Conservation (phyloP, 2,329 filamentous ascomycete species). For the Coniosporium tulheliwenetii region DNA sequence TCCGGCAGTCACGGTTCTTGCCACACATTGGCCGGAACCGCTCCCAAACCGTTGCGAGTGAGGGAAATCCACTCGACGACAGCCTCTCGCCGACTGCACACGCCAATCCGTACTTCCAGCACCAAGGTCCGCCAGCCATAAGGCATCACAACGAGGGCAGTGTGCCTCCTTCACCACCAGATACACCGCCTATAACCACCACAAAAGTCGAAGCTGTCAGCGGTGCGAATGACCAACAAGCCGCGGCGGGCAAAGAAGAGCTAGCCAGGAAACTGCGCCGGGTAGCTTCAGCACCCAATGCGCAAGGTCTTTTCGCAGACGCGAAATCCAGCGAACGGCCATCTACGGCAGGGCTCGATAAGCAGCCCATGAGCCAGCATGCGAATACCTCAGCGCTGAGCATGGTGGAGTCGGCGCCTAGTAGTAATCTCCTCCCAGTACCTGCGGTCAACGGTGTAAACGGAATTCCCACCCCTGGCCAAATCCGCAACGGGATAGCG, state of each 20-base stretch:
- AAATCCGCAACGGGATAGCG: constrained; percentile 49
- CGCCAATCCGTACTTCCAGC: constrained; percentile 93
- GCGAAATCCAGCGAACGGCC: constrained; percentile 47
- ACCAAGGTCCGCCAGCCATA: constrained; percentile 84
- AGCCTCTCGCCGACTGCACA: constrained; percentile 79
- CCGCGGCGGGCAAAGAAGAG: constrained; percentile 78
- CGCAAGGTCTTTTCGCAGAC: constrained; percentile 72
- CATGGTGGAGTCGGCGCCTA: constrained; percentile 32
- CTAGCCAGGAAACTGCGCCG: constrained; percentile 80
- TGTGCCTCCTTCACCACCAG: constrained; percentile 80
- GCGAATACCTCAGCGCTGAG: constrained; percentile 36
- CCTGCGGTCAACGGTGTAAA: constrained; percentile 22
- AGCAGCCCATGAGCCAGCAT: constrained; percentile 47
- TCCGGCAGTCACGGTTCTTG: constrained; percentile 79
- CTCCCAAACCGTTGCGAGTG: constrained; percentile 80
- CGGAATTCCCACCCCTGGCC: constrained; percentile 50
- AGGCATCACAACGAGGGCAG: constrained; percentile 92
- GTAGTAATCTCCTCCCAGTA: constrained; percentile 17
- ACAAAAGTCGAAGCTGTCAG: constrained; percentile 52
- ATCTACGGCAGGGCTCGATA: constrained; percentile 71
- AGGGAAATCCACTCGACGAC: constrained; percentile 83
- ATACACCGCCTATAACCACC: constrained; percentile 56
- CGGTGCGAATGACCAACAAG: constrained; percentile 47
- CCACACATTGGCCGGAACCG: constrained; percentile 75
- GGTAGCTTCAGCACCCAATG: constrained; percentile 92